A percentile compares a stretch with the other conserved stretches of the same genome.
phyloP scores from a whole-genome alignment of 768 basidiomycete genomes.

The Tylopilus sp. region DNA sequence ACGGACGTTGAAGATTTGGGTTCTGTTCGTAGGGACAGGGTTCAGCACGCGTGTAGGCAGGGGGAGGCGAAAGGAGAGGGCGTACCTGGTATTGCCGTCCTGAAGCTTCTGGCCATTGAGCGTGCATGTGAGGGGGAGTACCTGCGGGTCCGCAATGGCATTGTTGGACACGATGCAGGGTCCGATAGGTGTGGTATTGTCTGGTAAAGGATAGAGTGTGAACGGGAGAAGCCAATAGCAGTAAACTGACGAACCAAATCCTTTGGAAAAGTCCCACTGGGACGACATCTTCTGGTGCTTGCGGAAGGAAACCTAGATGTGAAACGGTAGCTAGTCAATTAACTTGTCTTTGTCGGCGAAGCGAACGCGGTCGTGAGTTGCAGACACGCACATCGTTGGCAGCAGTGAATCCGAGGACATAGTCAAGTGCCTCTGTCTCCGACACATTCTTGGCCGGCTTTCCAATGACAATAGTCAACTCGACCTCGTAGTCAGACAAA shows the following conservation, averaged over 20 bases:
- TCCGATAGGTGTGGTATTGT: slow-evolving; percentile 60
- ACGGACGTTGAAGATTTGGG: slow-evolving; percentile 78
- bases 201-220: slow-evolving; percentile 4
- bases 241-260: slow-evolving; percentile 72
- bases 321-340: background rate
- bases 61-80: background rate
- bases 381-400: slow-evolving; percentile 63
- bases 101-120: slow-evolving; percentile 71
- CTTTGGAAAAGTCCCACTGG: slow-evolving; percentile 88
- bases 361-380: background rate
- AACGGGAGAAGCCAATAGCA: background rate
- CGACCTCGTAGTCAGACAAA: slow-evolving; percentile 80
- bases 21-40: slow-evolving; percentile 38
- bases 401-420: slow-evolving; percentile 79
- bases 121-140: slow-evolving; percentile 54
- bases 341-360: background rate
- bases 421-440: slow-evolving; percentile 78
- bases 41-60: background rate
- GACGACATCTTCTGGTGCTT: slow-evolving; percentile 76
- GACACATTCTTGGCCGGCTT: slow-evolving; percentile 77
- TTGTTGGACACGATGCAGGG: slow-evolving; percentile 73
- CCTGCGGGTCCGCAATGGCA: slow-evolving; percentile 63
- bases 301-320: slow-evolving; percentile 62
- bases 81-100: slow-evolving; percentile 72
- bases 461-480: slow-evolving; percentile 79